Evolutionary conservation across 2,329 filamentous ascomycete species (phyloP).

Genomic region (Ascochyta fabae): DNA sequence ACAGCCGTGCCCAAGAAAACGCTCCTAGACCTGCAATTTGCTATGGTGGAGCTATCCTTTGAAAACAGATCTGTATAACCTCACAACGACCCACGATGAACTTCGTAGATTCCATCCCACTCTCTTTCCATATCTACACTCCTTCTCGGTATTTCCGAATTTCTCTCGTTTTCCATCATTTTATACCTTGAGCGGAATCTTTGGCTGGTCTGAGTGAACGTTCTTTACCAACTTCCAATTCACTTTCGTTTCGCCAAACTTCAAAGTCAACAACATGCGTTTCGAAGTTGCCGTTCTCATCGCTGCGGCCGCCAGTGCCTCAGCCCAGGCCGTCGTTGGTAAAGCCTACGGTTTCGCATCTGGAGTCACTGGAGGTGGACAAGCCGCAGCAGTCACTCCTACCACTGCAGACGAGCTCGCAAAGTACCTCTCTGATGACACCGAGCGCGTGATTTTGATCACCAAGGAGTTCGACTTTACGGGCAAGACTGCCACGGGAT

Average conservation of each 20-base stretch:
- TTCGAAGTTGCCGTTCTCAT: slow-evolving; percentile 25
- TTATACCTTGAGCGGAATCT: slow-evolving; percentile 26
- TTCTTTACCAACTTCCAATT: slow-evolving; percentile 18
- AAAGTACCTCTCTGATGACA: slow-evolving; percentile 28
- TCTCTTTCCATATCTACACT: slow-evolving; percentile 3
- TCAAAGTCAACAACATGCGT: slow-evolving; percentile 22
- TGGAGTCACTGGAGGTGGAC: slow-evolving; percentile 33
- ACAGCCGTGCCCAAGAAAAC: not conserved
- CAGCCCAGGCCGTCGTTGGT: slow-evolving; percentile 33
- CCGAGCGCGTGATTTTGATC: slow-evolving; percentile 29
- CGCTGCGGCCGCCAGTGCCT: slow-evolving; percentile 22
- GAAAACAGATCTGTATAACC: not conserved
- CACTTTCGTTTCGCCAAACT: not conserved
- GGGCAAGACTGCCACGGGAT: slow-evolving; percentile 26
- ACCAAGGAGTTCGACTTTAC: slow-evolving; percentile 36
- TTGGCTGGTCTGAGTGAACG: slow-evolving; percentile 34
- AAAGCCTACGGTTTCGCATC: slow-evolving; percentile 34
- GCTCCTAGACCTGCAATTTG: slow-evolving; percentile 6
- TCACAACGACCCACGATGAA: not conserved
- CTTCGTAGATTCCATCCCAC: not conserved
- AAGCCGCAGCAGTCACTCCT: slow-evolving; percentile 29
- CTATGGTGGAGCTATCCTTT: not conserved
- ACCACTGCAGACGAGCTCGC: slow-evolving; percentile 32
- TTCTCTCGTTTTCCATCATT: slow-evolving; percentile 20
- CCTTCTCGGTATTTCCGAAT: slow-evolving; percentile 11